Base-by-base conservation (phyloP, 2,329 filamentous ascomycete genomes). In the Cadophora sp. region DNA sequence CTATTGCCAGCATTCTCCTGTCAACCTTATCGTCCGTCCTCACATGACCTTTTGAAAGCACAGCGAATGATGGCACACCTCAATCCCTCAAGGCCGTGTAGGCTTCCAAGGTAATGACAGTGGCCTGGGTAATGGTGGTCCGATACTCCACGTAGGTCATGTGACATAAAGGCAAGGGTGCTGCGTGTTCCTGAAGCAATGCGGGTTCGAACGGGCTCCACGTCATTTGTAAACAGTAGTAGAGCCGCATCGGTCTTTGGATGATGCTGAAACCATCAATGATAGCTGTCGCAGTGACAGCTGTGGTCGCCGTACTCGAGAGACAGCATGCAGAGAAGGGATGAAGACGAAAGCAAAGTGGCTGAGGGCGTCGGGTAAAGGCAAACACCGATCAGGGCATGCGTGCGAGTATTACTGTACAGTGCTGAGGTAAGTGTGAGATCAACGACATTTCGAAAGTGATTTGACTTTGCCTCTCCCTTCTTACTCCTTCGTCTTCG, bases 341-440 rank as follows among this genome's bases (percentile, higher is more conserved):
- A 40, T 6, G 31, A 59, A 34, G 55, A 59, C 31, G 22, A 59
- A n/a, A 22, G 56, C 31, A 37, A 43, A 37, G 56, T 59, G 56
- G 56, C 56, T 59, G 56, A 26, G 29, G n/a, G n/a, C 24, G 27
- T n/a, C 51, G 56, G 56, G 34, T 59, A 59, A 59, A 59, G 31
- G 11, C 31, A 59, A 34, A 37, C 56, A 31, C 56, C 34, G 56
- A 43, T 43, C 12, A 43, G 24, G 24, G 22, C 56, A 24, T 29
- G 12, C 37, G 12, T 46, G 19, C n/a, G 12, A 24, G 37, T 19
- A 59, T 40, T 59, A 59, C 56, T 58, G 55, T 58, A 11, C 55
- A 22, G 43, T 12, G n/a, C 55, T 58, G 55, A 59, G 22, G 22
- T 40, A 26, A 59, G 34, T 12, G 43, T 48, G 19, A 40, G 55